Percentiles rank a stretch among this genome's conserved stretches.
These are phyloP conservation scores for Colletotrichum echinochloae DNA, from an alignment of 2,329 filamentous ascomycete species.

Conservation along the genomic window DNA sequence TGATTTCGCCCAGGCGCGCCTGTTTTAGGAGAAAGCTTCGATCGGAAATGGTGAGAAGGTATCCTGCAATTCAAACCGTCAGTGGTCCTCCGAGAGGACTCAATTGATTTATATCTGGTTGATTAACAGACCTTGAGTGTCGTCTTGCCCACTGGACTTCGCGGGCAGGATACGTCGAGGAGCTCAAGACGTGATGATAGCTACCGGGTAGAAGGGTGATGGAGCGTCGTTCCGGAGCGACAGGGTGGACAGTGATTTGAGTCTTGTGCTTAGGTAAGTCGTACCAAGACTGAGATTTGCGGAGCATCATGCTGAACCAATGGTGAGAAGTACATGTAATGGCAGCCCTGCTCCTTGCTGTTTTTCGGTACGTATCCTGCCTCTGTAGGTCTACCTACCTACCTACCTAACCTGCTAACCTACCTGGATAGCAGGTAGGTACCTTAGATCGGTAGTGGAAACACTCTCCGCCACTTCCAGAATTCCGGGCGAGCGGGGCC, in stretches of 20 bases:
- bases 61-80: slow-evolving; percentile 6
- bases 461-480: neutral
- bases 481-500: neutral
- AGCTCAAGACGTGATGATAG: neutral
- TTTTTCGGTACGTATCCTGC: neutral
- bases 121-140: slow-evolving; percentile 8
- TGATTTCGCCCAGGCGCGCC: slow-evolving; percentile 4
- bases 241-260: neutral
- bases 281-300: neutral
- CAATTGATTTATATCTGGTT: neutral
- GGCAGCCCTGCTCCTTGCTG: neutral
- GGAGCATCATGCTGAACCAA: slow-evolving; percentile 2
- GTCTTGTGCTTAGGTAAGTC: slow-evolving; percentile 36
- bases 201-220: neutral
- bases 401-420: too few relatives aligned
- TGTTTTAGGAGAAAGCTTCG: slow-evolving; percentile 12
- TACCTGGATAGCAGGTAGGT: neutral
- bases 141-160: slow-evolving; percentile 11
- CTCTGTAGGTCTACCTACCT: neutral
- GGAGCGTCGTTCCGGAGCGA: slow-evolving; percentile 17
- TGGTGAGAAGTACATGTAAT: slow-evolving; percentile 2
- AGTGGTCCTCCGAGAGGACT: neutral
- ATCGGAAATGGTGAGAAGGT: neutral
- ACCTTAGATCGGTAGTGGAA: neutral
- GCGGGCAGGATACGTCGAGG: neutral